Base-by-base conservation (phyloP, 176 grass and related monocot species). In the Oryza australiensis region DNA sequence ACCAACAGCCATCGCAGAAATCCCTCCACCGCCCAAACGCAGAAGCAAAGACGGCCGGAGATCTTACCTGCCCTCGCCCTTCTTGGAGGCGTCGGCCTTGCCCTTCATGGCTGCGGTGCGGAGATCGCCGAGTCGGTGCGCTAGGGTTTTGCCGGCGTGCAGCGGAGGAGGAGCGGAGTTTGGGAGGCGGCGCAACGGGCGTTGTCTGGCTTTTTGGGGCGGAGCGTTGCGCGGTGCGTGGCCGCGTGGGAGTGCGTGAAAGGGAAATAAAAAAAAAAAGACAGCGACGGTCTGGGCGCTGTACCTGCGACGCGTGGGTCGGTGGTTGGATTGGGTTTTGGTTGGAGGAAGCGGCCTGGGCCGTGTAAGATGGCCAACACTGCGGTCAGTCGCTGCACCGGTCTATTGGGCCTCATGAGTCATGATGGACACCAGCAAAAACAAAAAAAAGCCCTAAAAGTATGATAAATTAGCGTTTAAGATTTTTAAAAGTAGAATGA, bases 21-120 rank as follows among this genome's bases (percentile, higher is more conserved):
- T 10, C 33, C 22, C 12, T 11, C 64, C 60, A 13, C n/a, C 11
- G 0, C 46, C 46, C 43, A 46, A 11, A 1, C 28, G 22, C 75
- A 7, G 1, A 15, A 5, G 37, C 28, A 1, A 33, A 35, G 1
- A 12, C 7, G 9, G 6, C 5, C n/a, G 9, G 9, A 5, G 32
- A 73, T 42, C 82, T 62, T 71, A 97, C 94, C 80, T 91, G 40
- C 90, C 74, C 1, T 90, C 90, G 28, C 75, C 84, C 74, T 85
- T 92, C 49, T 46, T 91, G 37, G 86, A 90, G 80, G 79, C 10
- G 40, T 83, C 80, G 30, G 84, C 84, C 84, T 86, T 90, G 68
- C 84, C 80, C 88, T 90, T 90, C 88, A 91, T 84, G 86, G 71
- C 33, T 62, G 71, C 26, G 69, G 76, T 49, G 65, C 26, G 69